A percentile compares a stretch with the other conserved stretches of the same genome.
phyloP scores from a whole-genome alignment of 2,329 filamentous ascomycete species.

The Epichloe sp. region DNA sequence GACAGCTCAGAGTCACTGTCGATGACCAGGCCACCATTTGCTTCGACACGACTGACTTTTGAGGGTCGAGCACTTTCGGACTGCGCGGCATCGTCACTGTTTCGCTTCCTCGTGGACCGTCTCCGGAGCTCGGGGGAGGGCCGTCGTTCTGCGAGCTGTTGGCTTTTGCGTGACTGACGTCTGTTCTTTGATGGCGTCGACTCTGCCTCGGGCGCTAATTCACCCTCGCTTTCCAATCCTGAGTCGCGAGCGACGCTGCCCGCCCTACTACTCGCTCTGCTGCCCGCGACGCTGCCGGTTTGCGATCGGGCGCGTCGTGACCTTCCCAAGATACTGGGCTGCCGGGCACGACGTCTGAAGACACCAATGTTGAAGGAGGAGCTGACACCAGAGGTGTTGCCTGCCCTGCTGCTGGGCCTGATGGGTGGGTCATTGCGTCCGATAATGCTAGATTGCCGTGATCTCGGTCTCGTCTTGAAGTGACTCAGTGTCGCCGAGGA shows the following conservation, averaged over 20 bases:
- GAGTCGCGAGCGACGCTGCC: constrained; percentile 17
- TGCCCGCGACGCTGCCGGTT: constrained; percentile 9
- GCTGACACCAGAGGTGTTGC: constrained; percentile 34
- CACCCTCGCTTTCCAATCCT: constrained; percentile 28
- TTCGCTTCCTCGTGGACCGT: constrained; percentile 39
- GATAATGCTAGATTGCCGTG: constrained; percentile 37
- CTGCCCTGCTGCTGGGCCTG: constrained; percentile 37
- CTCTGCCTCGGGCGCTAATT: constrained; percentile 51
- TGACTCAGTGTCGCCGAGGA: constrained; percentile 34
- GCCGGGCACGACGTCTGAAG: constrained; percentile 43
- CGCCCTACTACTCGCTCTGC: constrained; percentile 4
- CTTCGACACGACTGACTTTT: constrained; percentile 20
- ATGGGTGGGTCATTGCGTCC: constrained; percentile 38
- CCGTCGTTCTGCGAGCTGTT: constrained; percentile 10
- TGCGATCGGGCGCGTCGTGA: constrained; percentile 29
- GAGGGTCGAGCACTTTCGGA: constrained; percentile 24
- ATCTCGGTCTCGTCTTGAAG: constrained; percentile 26
- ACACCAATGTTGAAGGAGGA: constrained; percentile 41
- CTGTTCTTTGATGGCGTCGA: constrained; percentile 47
- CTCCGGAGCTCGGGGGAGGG: constrained; percentile 8
- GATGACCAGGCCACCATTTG: constrained; percentile 11
- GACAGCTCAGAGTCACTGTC: constrained; percentile 27
- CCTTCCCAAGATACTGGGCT: constrained; percentile 48
- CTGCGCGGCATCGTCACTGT: constrained; percentile 33
- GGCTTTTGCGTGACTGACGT: constrained; percentile 23